Evolutionary conservation across 805 yeast genomes (phyloP).

Genomic region (Geotrichum ghanense): DNA sequence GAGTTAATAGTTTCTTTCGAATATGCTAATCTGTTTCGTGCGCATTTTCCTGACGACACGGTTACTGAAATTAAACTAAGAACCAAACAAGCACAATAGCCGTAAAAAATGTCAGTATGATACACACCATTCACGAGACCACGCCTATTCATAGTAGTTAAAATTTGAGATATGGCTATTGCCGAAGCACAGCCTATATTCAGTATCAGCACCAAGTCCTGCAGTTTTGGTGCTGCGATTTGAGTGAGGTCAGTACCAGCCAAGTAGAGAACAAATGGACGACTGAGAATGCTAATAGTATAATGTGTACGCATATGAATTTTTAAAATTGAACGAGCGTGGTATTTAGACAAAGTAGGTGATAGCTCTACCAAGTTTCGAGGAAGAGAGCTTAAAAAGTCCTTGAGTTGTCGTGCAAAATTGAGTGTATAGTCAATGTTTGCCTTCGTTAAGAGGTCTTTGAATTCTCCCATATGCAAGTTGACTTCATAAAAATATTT

Average conservation of each 20-base stretch:
- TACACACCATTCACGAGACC: not conserved
- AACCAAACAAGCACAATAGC: not conserved
- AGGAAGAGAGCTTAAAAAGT: not conserved
- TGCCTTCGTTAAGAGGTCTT: not conserved
- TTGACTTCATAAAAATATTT: not conserved
- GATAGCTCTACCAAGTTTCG: not conserved
- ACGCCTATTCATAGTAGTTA: not conserved
- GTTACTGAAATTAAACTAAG: not conserved
- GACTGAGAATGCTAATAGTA: conserved; percentile 1
- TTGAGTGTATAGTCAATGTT: conserved; percentile 1
- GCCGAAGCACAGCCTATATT: conserved; percentile 1
- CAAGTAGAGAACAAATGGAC: not conserved
- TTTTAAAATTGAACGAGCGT: not conserved
- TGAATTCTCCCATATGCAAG: not conserved
- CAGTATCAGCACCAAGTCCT: not conserved
- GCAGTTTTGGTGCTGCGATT: not conserved
- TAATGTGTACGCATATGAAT: not conserved
- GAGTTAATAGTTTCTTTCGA: not conserved
- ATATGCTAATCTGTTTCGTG: not conserved
- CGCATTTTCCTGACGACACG: not conserved
- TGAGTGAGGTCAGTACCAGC: not conserved
- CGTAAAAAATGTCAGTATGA: not conserved
- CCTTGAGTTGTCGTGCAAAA: not conserved
- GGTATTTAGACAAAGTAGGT: not conserved
- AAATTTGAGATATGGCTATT: not conserved